These are phyloP conservation scores for Hordeum marinum DNA, from an alignment of 176 grass and related monocot species.

Conservation along the genomic window DNA sequence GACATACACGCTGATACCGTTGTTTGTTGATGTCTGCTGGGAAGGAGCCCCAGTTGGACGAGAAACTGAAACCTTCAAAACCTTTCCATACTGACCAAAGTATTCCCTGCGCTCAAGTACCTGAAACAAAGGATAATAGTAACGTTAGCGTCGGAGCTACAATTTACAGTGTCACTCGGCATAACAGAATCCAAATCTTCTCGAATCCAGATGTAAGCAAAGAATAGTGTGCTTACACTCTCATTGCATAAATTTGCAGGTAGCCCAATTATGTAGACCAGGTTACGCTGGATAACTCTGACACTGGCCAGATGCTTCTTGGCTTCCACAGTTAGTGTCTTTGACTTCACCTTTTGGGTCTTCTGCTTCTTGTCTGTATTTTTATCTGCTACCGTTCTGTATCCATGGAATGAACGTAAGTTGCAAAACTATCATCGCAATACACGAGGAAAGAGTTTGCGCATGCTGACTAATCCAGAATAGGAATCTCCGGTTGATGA, in stretches of 20 bases:
- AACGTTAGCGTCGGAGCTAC: not conserved
- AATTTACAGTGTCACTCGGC: not conserved
- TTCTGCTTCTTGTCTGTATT: conserved; percentile 83
- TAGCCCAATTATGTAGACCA: conserved; percentile 94
- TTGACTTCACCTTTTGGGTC: conserved; percentile 69
- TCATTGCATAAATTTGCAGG: conserved; percentile 82
- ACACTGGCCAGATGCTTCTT: conserved; percentile 89
- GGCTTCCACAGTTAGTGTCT: conserved; percentile 51
- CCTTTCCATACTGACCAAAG: conserved; percentile 98
- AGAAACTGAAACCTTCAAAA: conserved; percentile 97
- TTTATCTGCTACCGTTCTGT: conserved; percentile 67
- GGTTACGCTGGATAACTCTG: conserved; percentile 95
- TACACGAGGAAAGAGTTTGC: not conserved
- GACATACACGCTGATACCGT: conserved; percentile 84
- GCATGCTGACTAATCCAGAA: not conserved
- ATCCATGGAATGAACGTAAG: conserved; percentile 4
- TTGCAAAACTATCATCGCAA: not conserved
- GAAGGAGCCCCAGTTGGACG: conserved; percentile 52
- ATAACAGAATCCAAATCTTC: not conserved
- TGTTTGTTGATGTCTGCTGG: conserved; percentile 73
- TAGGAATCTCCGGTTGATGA: not conserved
- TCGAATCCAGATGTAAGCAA: not conserved
- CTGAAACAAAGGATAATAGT: conserved; percentile 34
- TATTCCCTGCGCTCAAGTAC: conserved; percentile 93
- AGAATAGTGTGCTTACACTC: conserved; percentile 51